A percentile compares a stretch with the other conserved stretches of the same genome.
Conservation (phyloP, 2,329 filamentous ascomycete genomes). For the Verticillium longisporum region DNA sequence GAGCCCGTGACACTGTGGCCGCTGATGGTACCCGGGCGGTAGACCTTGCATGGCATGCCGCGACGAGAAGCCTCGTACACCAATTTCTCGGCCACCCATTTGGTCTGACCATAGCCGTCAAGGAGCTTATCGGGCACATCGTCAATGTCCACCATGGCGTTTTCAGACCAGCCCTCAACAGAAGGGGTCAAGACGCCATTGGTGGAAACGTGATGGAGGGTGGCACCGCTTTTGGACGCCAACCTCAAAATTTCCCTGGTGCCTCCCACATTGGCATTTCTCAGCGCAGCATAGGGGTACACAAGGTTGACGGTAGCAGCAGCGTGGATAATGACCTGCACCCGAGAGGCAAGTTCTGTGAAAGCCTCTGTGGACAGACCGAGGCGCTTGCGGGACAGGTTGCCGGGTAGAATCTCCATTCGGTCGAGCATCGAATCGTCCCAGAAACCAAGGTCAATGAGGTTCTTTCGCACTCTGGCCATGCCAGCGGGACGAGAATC, state of each 20-base stretch:
- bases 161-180: conserved; percentile 63
- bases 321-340: conserved; percentile 71
- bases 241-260: conserved; percentile 68
- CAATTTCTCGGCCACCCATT: conserved; percentile 75
- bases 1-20: conserved; percentile 70
- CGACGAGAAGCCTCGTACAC: conserved; percentile 62
- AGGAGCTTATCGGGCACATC: conserved; percentile 62
- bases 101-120: conserved; percentile 73
- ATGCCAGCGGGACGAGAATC: conserved; percentile 61
- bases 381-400: conserved; percentile 61
- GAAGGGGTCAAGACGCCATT: conserved; percentile 73
- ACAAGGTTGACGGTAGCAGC: conserved; percentile 75
- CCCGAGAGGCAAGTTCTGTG: conserved; percentile 53
- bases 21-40: conserved; percentile 70
- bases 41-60: conserved; percentile 63
- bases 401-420: conserved; percentile 68
- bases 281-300: conserved; percentile 72
- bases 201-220: conserved; percentile 72
- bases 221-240: conserved; percentile 59
- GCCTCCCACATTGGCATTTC: conserved; percentile 71
- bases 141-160: conserved; percentile 58
- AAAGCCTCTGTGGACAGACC: conserved; percentile 62
- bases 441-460: conserved; percentile 75
- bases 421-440: conserved; percentile 70
- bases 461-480: conserved; percentile 65